A percentile compares a stretch with the other conserved stretches of the same genome.
These are phyloP conservation scores for Penium margaritaceum DNA, from an alignment of 139 green algal genomes.

Conservation along the genomic window DNA sequence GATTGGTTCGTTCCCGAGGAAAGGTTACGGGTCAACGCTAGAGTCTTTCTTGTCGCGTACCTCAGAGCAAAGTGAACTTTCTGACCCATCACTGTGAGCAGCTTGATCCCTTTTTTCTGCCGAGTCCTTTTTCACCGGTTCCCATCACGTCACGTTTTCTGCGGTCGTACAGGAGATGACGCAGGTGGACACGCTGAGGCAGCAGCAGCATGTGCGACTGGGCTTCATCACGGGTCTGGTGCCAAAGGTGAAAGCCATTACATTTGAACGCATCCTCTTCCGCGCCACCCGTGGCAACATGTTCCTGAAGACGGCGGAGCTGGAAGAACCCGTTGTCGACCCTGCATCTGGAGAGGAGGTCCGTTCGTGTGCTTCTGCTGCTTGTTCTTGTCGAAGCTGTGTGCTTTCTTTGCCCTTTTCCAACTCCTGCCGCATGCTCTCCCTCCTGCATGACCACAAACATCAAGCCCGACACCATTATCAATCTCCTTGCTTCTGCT, in stretches of 20 bases:
- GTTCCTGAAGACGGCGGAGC: constrained; percentile 71
- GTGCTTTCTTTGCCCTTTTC: not conserved
- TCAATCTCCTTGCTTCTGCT: not conserved
- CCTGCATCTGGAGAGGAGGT: constrained; percentile 70
- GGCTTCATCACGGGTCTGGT: constrained; percentile 86
- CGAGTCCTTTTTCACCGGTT: too few relatives aligned
- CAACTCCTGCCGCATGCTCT: too few relatives aligned
- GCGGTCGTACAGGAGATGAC: constrained; percentile 42
- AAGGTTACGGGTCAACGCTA: too few relatives aligned
- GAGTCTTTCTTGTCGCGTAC: too few relatives aligned
- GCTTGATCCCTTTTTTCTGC: too few relatives aligned
- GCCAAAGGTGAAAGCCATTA: constrained; percentile 65
- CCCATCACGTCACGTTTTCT: too few relatives aligned
- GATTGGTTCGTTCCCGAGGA: too few relatives aligned
- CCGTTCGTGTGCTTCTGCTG: not conserved
- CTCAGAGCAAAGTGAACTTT: too few relatives aligned
- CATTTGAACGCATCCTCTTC: constrained; percentile 95
- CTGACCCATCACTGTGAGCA: too few relatives aligned
- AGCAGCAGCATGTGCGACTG: constrained; percentile 58
- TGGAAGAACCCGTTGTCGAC: constrained; percentile 66
- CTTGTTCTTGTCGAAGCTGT: not conserved
- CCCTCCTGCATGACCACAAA: too few relatives aligned
- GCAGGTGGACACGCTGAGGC: constrained; percentile 35
- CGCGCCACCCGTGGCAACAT: constrained; percentile 96
- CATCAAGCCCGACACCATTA: not conserved